These are phyloP conservation scores for Carex kokanica DNA, from an alignment of 176 grass and related monocot species.

Conservation along the genomic window DNA sequence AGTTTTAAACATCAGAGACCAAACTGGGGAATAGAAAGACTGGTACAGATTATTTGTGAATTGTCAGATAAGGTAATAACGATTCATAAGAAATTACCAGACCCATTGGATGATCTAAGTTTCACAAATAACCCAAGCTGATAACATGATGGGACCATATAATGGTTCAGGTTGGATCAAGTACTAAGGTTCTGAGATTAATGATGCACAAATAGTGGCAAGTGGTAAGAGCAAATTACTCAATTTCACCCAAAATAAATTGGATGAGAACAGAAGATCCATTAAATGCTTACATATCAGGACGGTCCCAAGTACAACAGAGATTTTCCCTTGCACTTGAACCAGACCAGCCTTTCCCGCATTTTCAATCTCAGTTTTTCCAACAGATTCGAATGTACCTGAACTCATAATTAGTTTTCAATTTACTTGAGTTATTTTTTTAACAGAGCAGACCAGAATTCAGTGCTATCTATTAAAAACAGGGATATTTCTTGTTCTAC, in stretches of 20 bases:
- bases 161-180: background rate
- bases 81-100: background rate
- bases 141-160: background rate
- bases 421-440: background rate
- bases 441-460: background rate
- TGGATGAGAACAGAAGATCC: background rate
- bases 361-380: conserved; percentile 64
- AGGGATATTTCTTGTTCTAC: background rate
- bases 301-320: conserved; percentile 69
- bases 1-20: background rate
- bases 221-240: background rate
- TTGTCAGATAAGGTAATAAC: background rate
- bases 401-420: background rate
- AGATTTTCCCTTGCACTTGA: conserved; percentile 86
- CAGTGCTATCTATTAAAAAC: background rate
- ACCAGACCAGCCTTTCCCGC: conserved; percentile 88
- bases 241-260: background rate
- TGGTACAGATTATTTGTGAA: background rate
- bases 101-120: background rate
- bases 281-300: conserved; percentile 61
- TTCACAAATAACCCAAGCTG: background rate
- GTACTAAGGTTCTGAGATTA: background rate
- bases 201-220: background rate
- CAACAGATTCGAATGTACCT: conserved; percentile 73
- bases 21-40: background rate